Evolutionary conservation across 129 eudicot genomes (phyloP).

Genomic region (Arctium minus): DNA sequence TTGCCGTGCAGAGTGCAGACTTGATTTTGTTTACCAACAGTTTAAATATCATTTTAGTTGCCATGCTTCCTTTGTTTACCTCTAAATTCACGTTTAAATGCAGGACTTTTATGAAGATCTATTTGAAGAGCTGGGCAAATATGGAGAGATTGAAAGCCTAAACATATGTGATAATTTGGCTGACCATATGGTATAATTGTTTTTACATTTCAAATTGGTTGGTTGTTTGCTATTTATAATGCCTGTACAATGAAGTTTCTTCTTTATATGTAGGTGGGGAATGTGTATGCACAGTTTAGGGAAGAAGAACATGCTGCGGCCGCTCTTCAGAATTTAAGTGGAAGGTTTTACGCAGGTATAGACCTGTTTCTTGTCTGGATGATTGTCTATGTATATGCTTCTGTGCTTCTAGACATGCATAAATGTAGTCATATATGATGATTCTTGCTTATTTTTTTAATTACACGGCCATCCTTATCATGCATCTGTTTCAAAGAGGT

Average conservation of each 20-base stretch:
- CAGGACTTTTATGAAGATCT: conserved; percentile 95
- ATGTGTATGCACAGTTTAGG: conserved; percentile 94
- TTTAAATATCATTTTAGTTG: background rate
- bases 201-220: background rate
- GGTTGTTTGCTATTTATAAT: background rate
- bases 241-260: background rate
- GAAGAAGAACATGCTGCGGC: conserved; percentile 97
- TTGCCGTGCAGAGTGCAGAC: background rate
- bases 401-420: background rate
- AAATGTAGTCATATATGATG: background rate
- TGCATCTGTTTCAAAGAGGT: background rate
- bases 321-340: conserved; percentile 76
- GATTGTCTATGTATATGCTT: background rate
- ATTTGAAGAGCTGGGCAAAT: conserved; percentile 90
- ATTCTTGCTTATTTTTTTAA: background rate
- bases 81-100: background rate
- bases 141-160: conserved; percentile 93
- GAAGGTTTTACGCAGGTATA: conserved; percentile 87
- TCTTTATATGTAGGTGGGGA: conserved; percentile 56
- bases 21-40: background rate
- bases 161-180: conserved; percentile 96
- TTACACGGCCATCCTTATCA: background rate
- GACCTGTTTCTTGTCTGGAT: background rate
- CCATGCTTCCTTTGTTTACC: background rate
- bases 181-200: conserved; percentile 83